phyloP scores from a whole-genome alignment of 768 basidiomycete species.

The Suillus plorans region DNA sequence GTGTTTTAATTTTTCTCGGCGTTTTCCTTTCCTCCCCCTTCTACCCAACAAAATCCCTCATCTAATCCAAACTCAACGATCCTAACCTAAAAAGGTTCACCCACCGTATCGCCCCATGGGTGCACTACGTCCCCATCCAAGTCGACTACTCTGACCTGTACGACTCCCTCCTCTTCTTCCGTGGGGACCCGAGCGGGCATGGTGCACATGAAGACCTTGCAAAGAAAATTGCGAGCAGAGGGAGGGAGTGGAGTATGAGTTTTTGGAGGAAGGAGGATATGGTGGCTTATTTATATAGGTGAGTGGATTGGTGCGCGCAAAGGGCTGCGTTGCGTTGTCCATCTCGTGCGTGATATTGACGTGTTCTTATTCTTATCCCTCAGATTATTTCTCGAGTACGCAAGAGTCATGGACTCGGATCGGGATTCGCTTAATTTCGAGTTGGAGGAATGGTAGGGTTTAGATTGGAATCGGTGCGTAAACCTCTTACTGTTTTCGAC shows the following conservation, averaged over 20 bases:
- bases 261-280: constrained; percentile 61
- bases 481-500: not conserved
- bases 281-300: constrained; percentile 56
- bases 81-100: constrained; percentile 37
- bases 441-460: not conserved
- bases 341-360: not conserved
- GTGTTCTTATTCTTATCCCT: not conserved
- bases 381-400: constrained; percentile 51
- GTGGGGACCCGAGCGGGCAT: constrained; percentile 56
- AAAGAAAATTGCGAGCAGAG: constrained; percentile 48
- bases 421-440: constrained; percentile 35
- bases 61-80: not conserved
- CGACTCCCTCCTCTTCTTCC: constrained; percentile 68
- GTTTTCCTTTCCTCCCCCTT: not conserved
- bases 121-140: constrained; percentile 66
- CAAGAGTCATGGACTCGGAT: constrained; percentile 46
- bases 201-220: constrained; percentile 60
- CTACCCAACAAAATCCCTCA: not conserved
- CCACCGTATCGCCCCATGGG: constrained; percentile 57
- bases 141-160: constrained; percentile 62
- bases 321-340: no score
- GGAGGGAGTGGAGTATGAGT: constrained; percentile 49
- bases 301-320: constrained; percentile 5
- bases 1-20: not conserved
- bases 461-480: not conserved